A percentile compares a stretch with the other conserved stretches of the same genome.
These are phyloP conservation scores for Postia placenta DNA, from an alignment of 768 basidiomycete species.

Conservation along the genomic window DNA sequence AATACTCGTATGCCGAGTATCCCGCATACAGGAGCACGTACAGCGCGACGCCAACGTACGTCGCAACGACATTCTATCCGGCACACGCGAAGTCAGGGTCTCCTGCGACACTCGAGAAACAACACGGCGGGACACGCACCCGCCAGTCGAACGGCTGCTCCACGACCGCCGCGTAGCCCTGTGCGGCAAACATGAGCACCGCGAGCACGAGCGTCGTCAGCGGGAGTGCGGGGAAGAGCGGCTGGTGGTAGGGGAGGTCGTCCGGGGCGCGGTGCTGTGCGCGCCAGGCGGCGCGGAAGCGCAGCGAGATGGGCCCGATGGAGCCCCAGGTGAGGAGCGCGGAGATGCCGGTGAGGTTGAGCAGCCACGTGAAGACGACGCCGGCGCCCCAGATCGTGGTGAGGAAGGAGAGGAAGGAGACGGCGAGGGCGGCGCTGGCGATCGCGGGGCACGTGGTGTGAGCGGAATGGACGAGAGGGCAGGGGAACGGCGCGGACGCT, in stretches of 20 bases:
- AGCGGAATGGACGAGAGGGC: conserved; percentile 3
- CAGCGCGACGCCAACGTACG: conserved; percentile 45
- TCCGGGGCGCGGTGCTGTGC: conserved; percentile 43
- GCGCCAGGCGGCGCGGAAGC: conserved; percentile 57
- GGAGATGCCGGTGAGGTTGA: conserved; percentile 61
- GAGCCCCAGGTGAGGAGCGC: conserved; percentile 64
- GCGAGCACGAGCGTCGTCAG: conserved; percentile 43
- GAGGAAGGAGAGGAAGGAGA: conserved; percentile 46
- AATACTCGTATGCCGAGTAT: conserved; percentile 35
- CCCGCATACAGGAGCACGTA: conserved; percentile 41
- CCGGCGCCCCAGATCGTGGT: conserved; percentile 55
- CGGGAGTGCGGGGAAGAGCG: conserved; percentile 48
- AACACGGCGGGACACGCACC: conserved; percentile 22
- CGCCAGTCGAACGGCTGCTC: conserved; percentile 37
- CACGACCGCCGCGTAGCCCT: conserved; percentile 45
- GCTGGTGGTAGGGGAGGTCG: conserved; percentile 56
- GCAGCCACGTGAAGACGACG: conserved; percentile 50
- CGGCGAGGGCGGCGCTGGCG: conserved; percentile 40
- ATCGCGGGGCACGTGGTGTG: background rate
- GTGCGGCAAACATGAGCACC: conserved; percentile 46
- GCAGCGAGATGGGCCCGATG: conserved; percentile 47
- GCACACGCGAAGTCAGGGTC: background rate
- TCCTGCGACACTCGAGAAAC: background rate
- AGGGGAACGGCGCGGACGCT: conserved; percentile 8
- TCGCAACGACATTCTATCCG: conserved; percentile 45